Percentiles rank a stretch among this genome's conserved stretches.
Conservation (phyloP, 176 grass and related monocot species). For the Coix lacrymajobi region DNA sequence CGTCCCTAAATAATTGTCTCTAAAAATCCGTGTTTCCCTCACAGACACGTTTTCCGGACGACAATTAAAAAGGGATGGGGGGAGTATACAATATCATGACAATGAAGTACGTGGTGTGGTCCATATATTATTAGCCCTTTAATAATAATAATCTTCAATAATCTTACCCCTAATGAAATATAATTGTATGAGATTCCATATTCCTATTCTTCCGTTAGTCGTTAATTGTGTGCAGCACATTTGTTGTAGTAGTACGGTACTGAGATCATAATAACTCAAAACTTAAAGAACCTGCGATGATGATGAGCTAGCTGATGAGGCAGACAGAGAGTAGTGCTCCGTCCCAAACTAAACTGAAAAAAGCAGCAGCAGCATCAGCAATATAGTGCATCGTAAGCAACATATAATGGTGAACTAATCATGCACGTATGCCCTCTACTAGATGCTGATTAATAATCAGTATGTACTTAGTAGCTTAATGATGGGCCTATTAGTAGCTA, state of each 20-base stretch:
- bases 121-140: background rate
- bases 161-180: background rate
- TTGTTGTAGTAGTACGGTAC: background rate
- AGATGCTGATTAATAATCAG: background rate
- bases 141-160: background rate
- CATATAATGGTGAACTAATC: slow-evolving; percentile 13
- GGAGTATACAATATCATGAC: background rate
- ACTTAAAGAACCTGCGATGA: background rate
- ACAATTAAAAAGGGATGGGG: too few relatives aligned
- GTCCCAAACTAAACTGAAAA: background rate
- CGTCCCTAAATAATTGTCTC: too few relatives aligned
- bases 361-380: background rate
- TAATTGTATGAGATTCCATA: background rate
- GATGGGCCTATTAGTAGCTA: background rate
- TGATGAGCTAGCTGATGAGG: background rate
- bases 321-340: slow-evolving; percentile 8
- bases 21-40: too few relatives aligned
- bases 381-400: background rate
- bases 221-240: background rate
- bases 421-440: background rate
- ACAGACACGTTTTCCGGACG: too few relatives aligned
- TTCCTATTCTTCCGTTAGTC: slow-evolving; percentile 20
- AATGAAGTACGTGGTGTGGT: background rate
- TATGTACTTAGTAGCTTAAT: background rate
- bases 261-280: background rate